Evolutionary conservation across 192 early-diverging fungal genomes (phyloP).

Genomic region (Chytriomyces confervae): DNA sequence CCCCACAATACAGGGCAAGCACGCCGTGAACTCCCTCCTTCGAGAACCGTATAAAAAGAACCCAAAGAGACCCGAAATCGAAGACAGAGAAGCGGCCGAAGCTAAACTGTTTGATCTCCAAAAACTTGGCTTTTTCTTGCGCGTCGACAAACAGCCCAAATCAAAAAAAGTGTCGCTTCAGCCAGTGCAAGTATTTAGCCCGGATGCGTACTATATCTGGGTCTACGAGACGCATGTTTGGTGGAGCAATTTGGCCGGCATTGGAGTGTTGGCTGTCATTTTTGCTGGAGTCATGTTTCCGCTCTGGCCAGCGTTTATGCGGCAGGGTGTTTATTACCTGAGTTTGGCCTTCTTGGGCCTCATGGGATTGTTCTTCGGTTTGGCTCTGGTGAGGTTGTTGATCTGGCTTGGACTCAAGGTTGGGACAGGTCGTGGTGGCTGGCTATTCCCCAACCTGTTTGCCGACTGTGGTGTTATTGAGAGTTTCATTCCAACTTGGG

Average conservation of each 20-base stretch:
- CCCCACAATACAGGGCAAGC: conserved; percentile 56
- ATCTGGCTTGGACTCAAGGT: conserved; percentile 79
- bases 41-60: conserved; percentile 57
- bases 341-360: conserved; percentile 80
- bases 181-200: conserved; percentile 64
- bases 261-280: conserved; percentile 76
- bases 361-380: conserved; percentile 86
- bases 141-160: conserved; percentile 65
- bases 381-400: conserved; percentile 86
- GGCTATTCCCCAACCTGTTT: conserved; percentile 98
- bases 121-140: conserved; percentile 75
- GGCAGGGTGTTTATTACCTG: conserved; percentile 89
- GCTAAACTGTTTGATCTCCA: conserved; percentile 71
- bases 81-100: conserved; percentile 64
- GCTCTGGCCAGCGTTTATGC: conserved; percentile 85
- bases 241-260: conserved; percentile 76
- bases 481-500: conserved; percentile 90
- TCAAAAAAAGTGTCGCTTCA: conserved; percentile 41
- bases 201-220: conserved; percentile 92
- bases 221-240: conserved; percentile 90
- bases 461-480: conserved; percentile 94
- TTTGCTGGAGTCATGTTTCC: conserved; percentile 98
- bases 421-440: conserved; percentile 79
- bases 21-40: conserved; percentile 70
- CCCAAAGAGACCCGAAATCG: conserved; percentile 56